Conservation (phyloP, 805 yeast genomes). For the Suhomyces sp. region DNA sequence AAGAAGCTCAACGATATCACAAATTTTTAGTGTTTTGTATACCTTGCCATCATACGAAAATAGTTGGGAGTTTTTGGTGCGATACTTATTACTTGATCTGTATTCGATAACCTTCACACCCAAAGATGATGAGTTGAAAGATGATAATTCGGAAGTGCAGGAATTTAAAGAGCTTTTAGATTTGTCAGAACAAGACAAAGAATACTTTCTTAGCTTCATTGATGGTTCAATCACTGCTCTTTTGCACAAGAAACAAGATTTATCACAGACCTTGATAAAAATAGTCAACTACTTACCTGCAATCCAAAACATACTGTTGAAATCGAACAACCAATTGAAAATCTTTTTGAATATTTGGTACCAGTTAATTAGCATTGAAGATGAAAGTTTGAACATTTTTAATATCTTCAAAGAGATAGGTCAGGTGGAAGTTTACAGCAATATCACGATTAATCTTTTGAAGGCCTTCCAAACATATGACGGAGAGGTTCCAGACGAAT, state of each 20-base stretch:
- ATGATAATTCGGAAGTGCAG: slow-evolving; percentile 21
- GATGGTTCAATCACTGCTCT: slow-evolving; percentile 38
- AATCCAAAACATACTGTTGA: slow-evolving; percentile 23
- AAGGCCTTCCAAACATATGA: slow-evolving; percentile 18
- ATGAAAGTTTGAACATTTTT: slow-evolving; percentile 17
- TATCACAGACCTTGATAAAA: slow-evolving; percentile 18
- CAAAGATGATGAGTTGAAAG: slow-evolving; percentile 11
- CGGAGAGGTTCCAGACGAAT: slow-evolving; percentile 3
- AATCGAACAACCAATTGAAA: slow-evolving; percentile 15
- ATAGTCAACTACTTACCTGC: slow-evolving; percentile 24
- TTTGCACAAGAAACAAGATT: slow-evolving; percentile 13
- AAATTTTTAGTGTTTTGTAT: not conserved
- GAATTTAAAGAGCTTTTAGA: slow-evolving; percentile 31
- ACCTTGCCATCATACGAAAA: slow-evolving; percentile 21
- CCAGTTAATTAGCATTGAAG: slow-evolving; percentile 16
- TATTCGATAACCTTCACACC: slow-evolving; percentile 30
- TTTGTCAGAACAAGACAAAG: slow-evolving; percentile 21
- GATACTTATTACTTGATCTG: slow-evolving; percentile 45
- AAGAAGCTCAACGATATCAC: too few relatives aligned
- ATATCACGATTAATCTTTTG: slow-evolving; percentile 23
- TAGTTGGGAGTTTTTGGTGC: slow-evolving; percentile 39
- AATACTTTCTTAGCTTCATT: slow-evolving; percentile 32
- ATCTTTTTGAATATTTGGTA: slow-evolving; percentile 29
- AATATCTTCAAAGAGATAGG: slow-evolving; percentile 25
- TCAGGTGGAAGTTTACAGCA: slow-evolving; percentile 26